Evolutionary conservation across 306 rosid species (phyloP).

Genomic region (Castanospermum australe): DNA sequence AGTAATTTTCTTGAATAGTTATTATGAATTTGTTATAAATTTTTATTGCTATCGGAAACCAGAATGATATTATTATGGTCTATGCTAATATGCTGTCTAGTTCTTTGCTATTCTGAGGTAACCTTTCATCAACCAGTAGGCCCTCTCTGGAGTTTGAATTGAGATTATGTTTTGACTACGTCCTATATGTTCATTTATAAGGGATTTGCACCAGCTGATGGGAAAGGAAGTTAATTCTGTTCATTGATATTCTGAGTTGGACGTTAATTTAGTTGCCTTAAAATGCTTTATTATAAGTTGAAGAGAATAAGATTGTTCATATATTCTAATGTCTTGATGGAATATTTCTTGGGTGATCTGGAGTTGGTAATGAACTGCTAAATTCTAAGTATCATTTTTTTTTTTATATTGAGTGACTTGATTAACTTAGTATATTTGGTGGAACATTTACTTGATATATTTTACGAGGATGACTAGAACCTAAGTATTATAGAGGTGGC

Average conservation of each 20-base stretch:
- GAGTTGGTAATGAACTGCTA: constrained; percentile 5
- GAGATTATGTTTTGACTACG: constrained; percentile 12
- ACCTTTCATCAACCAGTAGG: not conserved
- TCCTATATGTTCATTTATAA: not conserved
- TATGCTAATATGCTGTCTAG: not conserved
- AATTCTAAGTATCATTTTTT: not conserved
- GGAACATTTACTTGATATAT: not conserved
- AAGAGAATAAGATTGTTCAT: constrained; percentile 9
- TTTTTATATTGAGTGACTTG: not conserved
- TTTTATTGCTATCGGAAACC: not conserved
- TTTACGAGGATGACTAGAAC: not conserved
- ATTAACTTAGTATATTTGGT: not conserved
- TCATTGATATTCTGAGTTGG: not conserved
- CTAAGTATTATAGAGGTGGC: not conserved
- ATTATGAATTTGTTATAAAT: not conserved
- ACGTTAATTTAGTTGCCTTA: constrained; percentile 2
- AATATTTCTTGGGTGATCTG: constrained; percentile 16
- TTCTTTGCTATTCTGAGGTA: not conserved
- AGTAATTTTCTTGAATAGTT: constrained; percentile 8
- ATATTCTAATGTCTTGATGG: not conserved
- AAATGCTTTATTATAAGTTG: not conserved
- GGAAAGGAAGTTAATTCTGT: too few species aligned
- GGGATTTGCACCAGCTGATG: not conserved
- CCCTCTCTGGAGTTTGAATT: not conserved
- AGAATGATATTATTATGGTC: not conserved